A percentile compares a stretch with the other conserved stretches of the same genome.
These are phyloP conservation scores for Cicer judaicum DNA, from an alignment of 306 rosid genomes.

Conservation along the genomic window DNA sequence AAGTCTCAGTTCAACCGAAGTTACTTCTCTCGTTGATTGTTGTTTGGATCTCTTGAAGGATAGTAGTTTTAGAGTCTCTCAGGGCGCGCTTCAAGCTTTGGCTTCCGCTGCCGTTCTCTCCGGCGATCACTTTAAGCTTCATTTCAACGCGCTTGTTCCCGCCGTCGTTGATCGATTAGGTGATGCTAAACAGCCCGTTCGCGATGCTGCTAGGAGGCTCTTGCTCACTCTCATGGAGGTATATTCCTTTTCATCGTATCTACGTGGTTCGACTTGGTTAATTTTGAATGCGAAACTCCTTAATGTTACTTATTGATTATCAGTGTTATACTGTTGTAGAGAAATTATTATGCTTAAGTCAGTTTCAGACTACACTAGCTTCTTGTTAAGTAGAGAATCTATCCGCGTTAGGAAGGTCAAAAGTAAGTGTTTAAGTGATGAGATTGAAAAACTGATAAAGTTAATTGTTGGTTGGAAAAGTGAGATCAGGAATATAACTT, in stretches of 20 bases:
- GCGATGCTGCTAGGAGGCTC: constrained; percentile 96
- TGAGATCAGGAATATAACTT: constrained; percentile 33
- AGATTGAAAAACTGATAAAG: constrained; percentile 36
- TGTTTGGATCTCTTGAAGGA: constrained; percentile 98
- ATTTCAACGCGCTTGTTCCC: constrained; percentile 92
- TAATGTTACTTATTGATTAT: background rate
- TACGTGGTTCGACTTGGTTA: constrained; percentile 16
- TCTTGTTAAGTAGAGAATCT: constrained; percentile 35
- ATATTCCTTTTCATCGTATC: background rate
- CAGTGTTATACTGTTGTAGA: constrained; percentile 18
- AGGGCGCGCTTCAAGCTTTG: constrained; percentile 93
- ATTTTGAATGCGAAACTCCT: background rate
- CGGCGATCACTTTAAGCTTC: constrained; percentile 92
- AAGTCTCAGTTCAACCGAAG: constrained; percentile 69
- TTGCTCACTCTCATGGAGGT: constrained; percentile 99
- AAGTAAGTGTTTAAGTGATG: constrained; percentile 27
- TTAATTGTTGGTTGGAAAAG: constrained; percentile 41
- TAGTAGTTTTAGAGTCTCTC: constrained; percentile 86
- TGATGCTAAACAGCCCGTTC: constrained; percentile 94
- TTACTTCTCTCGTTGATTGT: constrained; percentile 78
- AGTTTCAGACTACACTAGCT: background rate
- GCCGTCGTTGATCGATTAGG: constrained; percentile 95
- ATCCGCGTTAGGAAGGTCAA: constrained; percentile 39
- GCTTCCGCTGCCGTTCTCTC: constrained; percentile 98
- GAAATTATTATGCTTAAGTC: background rate